Base-by-base conservation (phyloP, 495 filamentous ascomycete genomes). In the Ascobolus immersus region DNA sequence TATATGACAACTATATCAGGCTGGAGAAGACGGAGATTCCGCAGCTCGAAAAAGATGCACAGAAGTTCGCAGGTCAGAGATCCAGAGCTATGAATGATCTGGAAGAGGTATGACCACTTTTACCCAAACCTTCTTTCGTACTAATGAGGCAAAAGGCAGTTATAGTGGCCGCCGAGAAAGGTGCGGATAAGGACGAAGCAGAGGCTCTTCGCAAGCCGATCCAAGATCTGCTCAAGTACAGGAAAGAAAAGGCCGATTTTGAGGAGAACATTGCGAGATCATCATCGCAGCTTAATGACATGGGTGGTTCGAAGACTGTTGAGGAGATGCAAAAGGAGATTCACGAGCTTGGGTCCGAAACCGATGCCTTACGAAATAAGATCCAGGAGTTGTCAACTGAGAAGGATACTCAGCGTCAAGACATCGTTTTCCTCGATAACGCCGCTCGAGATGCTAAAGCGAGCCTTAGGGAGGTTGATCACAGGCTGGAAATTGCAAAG, bases 271-370 rank as follows among this genome's bases (percentile, higher is more conserved):
- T 89, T 32, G 56, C 70, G 39, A 65, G 75, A 32, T 58, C 81
- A 19, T 57, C 64, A 8, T 63, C 64, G 5, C 77, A 81, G 37
- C 68, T 91, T 42, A 65, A 71, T 32, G 65, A 72, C 11, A 52
- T 59, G 39, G 66, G 68, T 2, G 44, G 61, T 11, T 55, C 64
- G 4, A 68, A 73, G 39, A 73, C 73, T 5, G 55, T 79, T 12
- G 73, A 92, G 32, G 77, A 90, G 39, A 77, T 94, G 38, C 76
- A 81, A 41, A 65, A 74, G 11, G 64, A 86, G 32, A 67, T 77
- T 35, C 63, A 66, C 14, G 49, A 55, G 18, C 61, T 71, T 41
- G 63, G 61, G n/a, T 78, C 81, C 38, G 67, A 75, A 45, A 57
- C 65, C 17, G 61, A 67, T 36, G 44, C 51, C n/a, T 43, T 69